Percentiles rank a stretch among this genome's conserved stretches.
These are phyloP conservation scores for Aspergillus pseudoglaucus DNA, from an alignment of 2,329 filamentous ascomycete species.

Conservation along the genomic window DNA sequence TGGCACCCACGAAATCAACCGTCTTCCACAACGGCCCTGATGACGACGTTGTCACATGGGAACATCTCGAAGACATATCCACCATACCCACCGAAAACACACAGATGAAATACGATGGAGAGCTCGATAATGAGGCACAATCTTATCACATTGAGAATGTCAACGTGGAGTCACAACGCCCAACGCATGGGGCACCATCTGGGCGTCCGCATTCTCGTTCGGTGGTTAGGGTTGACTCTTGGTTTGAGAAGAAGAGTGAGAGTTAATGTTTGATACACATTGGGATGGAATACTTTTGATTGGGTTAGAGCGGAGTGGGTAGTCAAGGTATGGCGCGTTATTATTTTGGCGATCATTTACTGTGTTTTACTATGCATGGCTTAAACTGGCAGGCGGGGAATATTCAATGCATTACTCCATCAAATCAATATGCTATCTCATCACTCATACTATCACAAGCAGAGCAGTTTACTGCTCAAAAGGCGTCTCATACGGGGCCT, in stretches of 20 bases:
- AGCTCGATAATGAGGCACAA: neutral
- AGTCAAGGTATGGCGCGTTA: no score
- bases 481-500: slow-evolving; percentile 67
- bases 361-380: no score
- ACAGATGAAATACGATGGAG: neutral
- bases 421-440: neutral
- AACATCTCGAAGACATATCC: slow-evolving; percentile 5
- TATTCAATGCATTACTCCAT: neutral
- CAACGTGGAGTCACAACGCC: neutral
- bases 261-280: neutral
- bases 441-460: slow-evolving; percentile 1
- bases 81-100: no score
- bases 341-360: no score
- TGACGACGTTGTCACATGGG: slow-evolving; percentile 10
- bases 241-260: neutral
- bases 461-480: slow-evolving; percentile 30
- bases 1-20: no score
- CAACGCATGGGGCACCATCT: no score
- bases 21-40: slow-evolving; percentile 6
- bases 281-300: no score
- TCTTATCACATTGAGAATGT: neutral
- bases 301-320: no score
- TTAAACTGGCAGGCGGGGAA: neutral
- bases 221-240: neutral
- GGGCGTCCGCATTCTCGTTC: neutral